These are phyloP conservation scores for Wickerhamiella alocasiicola DNA, from an alignment of 805 yeast species.

Conservation along the genomic window DNA sequence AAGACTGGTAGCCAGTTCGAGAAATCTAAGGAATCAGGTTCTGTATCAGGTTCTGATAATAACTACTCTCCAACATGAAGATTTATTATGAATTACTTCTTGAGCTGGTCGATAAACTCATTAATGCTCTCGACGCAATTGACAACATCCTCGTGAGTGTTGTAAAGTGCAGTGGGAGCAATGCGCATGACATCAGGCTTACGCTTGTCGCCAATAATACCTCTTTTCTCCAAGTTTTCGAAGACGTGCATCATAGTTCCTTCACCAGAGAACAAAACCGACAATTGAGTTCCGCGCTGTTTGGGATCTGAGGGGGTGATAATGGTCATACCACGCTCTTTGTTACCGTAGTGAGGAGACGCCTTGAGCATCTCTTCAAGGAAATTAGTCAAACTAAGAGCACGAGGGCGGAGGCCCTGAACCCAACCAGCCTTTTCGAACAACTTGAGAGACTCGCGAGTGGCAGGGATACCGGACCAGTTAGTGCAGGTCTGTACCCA, in stretches of 20 bases:
- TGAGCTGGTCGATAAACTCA: slow-evolving; percentile 26
- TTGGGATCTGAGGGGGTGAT: slow-evolving; percentile 53
- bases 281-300: slow-evolving; percentile 72
- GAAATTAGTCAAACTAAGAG: slow-evolving; percentile 44
- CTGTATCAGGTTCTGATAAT: not conserved
- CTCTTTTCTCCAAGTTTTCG: slow-evolving; percentile 36
- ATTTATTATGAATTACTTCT: too few species aligned
- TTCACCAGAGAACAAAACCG: slow-evolving; percentile 44
- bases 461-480: slow-evolving; percentile 68
- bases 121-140: slow-evolving; percentile 36
- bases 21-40: too few species aligned
- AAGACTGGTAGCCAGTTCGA: too few species aligned
- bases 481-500: slow-evolving; percentile 86
- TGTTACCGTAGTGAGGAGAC: slow-evolving; percentile 36
- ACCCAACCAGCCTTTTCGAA: slow-evolving; percentile 55
- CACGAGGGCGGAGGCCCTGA: slow-evolving; percentile 39
- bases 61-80: not conserved
- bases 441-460: slow-evolving; percentile 52
- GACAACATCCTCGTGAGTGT: slow-evolving; percentile 54
- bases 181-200: slow-evolving; percentile 80
- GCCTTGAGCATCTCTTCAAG: slow-evolving; percentile 37
- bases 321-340: slow-evolving; percentile 40
- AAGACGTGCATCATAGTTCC: slow-evolving; percentile 54
- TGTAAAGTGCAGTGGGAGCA: slow-evolving; percentile 81
- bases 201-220: slow-evolving; percentile 77